A percentile compares a stretch with the other conserved stretches of the same genome.
Conservation (phyloP, 345 rosid genomes). For the Ailanthus altissimus region DNA sequence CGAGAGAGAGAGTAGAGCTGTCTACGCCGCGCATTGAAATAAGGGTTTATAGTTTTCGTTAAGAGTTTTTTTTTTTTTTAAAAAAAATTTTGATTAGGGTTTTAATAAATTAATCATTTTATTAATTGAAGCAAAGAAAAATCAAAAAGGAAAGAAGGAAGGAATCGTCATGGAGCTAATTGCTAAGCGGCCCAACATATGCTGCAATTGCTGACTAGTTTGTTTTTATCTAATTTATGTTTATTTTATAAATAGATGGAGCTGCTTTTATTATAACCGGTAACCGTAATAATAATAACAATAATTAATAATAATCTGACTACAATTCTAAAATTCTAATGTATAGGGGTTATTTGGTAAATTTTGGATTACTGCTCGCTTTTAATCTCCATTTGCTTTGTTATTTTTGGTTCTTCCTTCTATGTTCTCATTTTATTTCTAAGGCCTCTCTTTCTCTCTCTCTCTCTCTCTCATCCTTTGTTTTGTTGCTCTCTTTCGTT, state of each 20-base stretch:
- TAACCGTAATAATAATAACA: not conserved
- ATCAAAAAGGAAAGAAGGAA: not conserved
- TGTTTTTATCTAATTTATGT: slow-evolving; percentile 5
- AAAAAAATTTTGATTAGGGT: no score
- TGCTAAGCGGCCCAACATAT: slow-evolving; percentile 39
- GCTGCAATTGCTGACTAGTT: slow-evolving; percentile 18
- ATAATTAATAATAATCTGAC: not conserved
- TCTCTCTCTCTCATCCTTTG: slow-evolving; percentile 21
- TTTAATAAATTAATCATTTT: no score
- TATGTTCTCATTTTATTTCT: slow-evolving; percentile 18
- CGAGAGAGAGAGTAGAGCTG: slow-evolving; percentile 22
- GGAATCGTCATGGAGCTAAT: not conserved
- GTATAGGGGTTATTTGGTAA: slow-evolving; percentile 35
- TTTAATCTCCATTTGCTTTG: slow-evolving; percentile 21
- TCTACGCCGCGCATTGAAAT: slow-evolving; percentile 34
- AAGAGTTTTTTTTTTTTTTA: not conserved
- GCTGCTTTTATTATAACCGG: slow-evolving; percentile 8
- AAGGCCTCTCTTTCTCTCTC: not conserved
- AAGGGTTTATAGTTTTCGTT: slow-evolving; percentile 19
- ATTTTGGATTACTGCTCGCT: slow-evolving; percentile 26
- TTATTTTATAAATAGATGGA: slow-evolving; percentile 19
- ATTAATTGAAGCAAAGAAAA: not conserved
- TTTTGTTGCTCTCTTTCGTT: slow-evolving; percentile 17
- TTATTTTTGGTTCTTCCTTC: not conserved
- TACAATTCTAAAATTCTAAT: no score